Evolutionary conservation across 1,284 basidiomycete genomes (phyloP), one percentile per base, ranked within the genome.

Genomic region (Polyporus tsugae): DNA sequence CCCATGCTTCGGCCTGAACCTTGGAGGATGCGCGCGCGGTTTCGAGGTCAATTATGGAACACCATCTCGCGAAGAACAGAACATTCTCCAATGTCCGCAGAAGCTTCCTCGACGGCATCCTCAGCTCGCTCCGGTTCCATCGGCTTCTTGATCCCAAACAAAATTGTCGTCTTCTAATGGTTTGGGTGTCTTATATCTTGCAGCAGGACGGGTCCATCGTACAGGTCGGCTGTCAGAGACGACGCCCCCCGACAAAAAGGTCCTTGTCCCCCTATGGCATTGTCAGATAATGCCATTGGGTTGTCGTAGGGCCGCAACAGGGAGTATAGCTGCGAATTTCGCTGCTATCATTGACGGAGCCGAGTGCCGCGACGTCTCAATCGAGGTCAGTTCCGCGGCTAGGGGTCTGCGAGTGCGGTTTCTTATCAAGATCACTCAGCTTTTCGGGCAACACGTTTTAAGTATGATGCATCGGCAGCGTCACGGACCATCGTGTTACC

Each of bases 141-240:
- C 58, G 58, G 58, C 58, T 41, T 41, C 58, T 60, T 60, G 38
- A 39, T 60, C 58, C 29, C 33, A 57, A n/a, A 35, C 33, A 13
- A 57, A 7, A 36, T 15, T 33, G 53, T 19, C 17, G 10, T n/a
- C 35, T 58, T 58, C 55, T 35, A 58, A 25, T 7, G 46, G 22
- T 10, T 5, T 38, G 35, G 19, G 11, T 11, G 6, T 38, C 36
- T 22, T 35, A 33, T 29, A 35, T 29, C 33, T 55, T 55, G 29
- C 29, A 6, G 52, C 3, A 19, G 29, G 52, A 35, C 15, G 17
- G 13, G 52, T 35, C 13, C 22, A 13, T 15, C 25, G 3, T 6
- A 17, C 17, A 15, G 22, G n/a, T 25, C 22, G 13, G 29, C 52
- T 29, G 52, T 6, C 25, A 11, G 15, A 35, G 49, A 29, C 29